Evolutionary conservation across 1,139 yeast genomes (phyloP).

Genomic region (Blastobotrys illinoisensis): DNA sequence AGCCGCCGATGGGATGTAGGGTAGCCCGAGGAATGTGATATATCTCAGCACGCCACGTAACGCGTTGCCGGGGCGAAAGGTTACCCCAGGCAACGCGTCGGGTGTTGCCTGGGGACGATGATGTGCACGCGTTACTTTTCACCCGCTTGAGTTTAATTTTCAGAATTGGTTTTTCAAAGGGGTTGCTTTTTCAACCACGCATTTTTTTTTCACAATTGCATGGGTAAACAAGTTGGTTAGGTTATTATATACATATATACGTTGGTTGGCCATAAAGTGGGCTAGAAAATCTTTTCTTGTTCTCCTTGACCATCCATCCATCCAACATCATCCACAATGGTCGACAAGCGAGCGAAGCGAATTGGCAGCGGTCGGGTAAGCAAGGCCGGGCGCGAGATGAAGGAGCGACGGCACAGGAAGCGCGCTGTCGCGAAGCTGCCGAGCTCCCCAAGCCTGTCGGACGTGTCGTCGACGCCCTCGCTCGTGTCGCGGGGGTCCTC

Average conservation of each 20-base stretch:
- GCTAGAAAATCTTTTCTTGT: not conserved
- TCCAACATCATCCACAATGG: not conserved
- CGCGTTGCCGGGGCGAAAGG: not conserved
- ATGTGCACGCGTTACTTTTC: not conserved
- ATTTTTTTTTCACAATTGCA: not conserved
- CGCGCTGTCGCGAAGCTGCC: not conserved
- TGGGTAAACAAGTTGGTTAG: not conserved
- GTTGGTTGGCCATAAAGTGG: not conserved
- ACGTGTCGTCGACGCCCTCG: not conserved
- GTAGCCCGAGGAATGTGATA: not conserved
- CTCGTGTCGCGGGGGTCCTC: not conserved
- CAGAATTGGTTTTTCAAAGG: not conserved
- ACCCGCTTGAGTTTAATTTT: not conserved
- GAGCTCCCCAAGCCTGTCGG: not conserved
- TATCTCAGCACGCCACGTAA: not conserved
- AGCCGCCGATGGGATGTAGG: not conserved
- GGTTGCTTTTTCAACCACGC: not conserved
- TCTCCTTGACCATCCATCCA: not conserved
- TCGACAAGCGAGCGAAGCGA: not conserved
- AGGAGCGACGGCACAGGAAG: not conserved
- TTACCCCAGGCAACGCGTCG: constrained; percentile 1
- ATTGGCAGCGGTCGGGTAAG: not conserved
- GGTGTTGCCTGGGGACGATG: not conserved
- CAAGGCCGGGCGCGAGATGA: not conserved
- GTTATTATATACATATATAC: not conserved